These are phyloP conservation scores for Karstenula rhodostoma DNA, from an alignment of 2,329 filamentous ascomycete genomes.

Conservation along the genomic window DNA sequence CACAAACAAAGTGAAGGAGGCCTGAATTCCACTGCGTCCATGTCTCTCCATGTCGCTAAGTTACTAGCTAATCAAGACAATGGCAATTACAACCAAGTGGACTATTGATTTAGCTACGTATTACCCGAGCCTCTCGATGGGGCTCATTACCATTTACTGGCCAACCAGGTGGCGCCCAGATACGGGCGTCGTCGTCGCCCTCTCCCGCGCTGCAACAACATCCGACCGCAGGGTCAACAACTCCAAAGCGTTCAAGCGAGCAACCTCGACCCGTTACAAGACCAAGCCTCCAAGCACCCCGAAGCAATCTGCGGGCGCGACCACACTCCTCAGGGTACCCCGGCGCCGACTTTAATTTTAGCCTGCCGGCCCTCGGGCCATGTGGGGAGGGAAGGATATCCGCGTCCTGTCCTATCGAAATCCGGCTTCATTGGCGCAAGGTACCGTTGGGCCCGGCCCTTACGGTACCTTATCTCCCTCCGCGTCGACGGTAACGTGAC, in stretches of 20 bases:
- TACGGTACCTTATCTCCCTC: slow-evolving; percentile 2
- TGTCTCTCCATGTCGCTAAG: not conserved
- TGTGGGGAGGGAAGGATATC: slow-evolving; percentile 5
- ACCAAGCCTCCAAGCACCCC: slow-evolving; percentile 2
- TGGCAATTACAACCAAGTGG: not conserved
- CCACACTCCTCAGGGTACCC: slow-evolving; percentile 1
- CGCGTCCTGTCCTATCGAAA: not conserved
- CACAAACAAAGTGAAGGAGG: slow-evolving; percentile 1
- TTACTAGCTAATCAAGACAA: not conserved
- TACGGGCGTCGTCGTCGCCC: not conserved
- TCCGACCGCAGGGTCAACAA: not conserved
- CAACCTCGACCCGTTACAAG: not conserved
- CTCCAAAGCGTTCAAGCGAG: not conserved
- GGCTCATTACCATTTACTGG: not conserved
- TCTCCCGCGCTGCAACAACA: not conserved
- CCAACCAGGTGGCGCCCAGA: not conserved
- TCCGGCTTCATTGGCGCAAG: not conserved
- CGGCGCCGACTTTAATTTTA: not conserved
- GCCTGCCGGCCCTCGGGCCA: slow-evolving; percentile 7
- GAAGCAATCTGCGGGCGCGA: slow-evolving; percentile 10
- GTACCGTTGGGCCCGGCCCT: slow-evolving; percentile 9
- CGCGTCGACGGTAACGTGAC: not conserved
- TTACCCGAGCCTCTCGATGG: not conserved
- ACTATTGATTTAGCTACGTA: not conserved
- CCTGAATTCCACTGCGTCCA: not conserved